These are phyloP conservation scores for Chloranthus sessilifolius DNA, from an alignment of 164 flowering plant genomes.

Conservation along the genomic window DNA sequence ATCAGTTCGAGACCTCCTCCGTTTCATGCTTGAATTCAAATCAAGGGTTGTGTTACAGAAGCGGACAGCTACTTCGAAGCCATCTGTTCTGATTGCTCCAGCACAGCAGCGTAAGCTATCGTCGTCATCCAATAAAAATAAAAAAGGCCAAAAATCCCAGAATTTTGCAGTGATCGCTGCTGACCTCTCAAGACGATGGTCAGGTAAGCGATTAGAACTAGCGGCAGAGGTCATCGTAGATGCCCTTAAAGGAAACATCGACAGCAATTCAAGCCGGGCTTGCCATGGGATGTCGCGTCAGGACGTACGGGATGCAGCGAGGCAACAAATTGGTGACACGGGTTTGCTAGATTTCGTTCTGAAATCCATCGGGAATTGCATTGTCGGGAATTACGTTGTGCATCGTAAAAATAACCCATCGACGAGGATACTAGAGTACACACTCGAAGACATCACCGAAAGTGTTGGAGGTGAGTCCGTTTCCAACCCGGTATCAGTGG, in stretches of 20 bases:
- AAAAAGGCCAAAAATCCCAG: not conserved
- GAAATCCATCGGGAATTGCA: conserved; percentile 67
- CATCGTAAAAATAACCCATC: conserved; percentile 45
- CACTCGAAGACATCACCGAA: conserved; percentile 32
- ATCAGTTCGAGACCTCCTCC: conserved; percentile 57
- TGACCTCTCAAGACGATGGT: conserved; percentile 39
- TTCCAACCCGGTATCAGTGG: too few relatives aligned
- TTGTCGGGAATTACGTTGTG: conserved; percentile 55
- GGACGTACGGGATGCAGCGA: conserved; percentile 80
- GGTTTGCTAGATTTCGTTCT: conserved; percentile 84
- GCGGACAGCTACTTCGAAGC: conserved; percentile 6
- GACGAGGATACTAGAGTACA: conserved; percentile 56
- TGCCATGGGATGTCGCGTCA: conserved; percentile 69
- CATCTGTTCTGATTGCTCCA: not conserved
- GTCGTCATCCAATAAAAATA: too few relatives aligned
- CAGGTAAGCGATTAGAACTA: conserved; percentile 34
- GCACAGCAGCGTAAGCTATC: conserved; percentile 8
- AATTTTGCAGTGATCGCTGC: conserved; percentile 12
- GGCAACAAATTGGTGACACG: conserved; percentile 76
- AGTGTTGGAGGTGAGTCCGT: not conserved
- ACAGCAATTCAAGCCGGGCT: not conserved
- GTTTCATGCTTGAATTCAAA: conserved; percentile 56
- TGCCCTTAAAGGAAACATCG: conserved; percentile 37
- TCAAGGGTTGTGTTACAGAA: conserved; percentile 19
- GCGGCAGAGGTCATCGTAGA: conserved; percentile 44